These are phyloP conservation scores for Microcera coccophila DNA, from an alignment of 2,329 filamentous ascomycete species.

Conservation along the genomic window DNA sequence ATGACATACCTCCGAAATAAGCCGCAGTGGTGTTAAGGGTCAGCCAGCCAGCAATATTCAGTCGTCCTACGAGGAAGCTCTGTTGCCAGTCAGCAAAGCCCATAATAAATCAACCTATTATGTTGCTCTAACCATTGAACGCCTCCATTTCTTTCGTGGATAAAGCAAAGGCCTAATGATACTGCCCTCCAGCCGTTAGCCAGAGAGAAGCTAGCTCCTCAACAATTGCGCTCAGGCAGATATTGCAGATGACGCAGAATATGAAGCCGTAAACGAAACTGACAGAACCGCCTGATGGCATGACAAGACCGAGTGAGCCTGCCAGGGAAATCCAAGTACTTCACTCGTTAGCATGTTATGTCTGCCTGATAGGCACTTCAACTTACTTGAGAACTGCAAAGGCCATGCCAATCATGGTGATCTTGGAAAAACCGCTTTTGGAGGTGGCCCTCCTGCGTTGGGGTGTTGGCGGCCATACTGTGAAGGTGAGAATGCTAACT, in stretches of 20 bases:
- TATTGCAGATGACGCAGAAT: slow-evolving; percentile 43
- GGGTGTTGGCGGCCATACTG: not conserved
- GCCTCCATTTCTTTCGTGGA: slow-evolving; percentile 38
- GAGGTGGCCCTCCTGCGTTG: slow-evolving; percentile 31
- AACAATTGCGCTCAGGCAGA: slow-evolving; percentile 39
- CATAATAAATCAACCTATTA: not conserved
- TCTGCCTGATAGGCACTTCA: accelerated
- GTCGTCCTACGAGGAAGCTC: slow-evolving; percentile 44
- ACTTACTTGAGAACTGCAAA: slow-evolving; percentile 41
- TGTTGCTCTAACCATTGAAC: slow-evolving; percentile 28
- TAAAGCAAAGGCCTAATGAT: slow-evolving; percentile 42
- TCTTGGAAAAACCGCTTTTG: slow-evolving; percentile 36
- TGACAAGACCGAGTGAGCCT: slow-evolving; percentile 39
- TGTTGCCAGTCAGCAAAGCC: too few species aligned
- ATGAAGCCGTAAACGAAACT: slow-evolving; percentile 44
- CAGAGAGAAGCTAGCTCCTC: slow-evolving; percentile 43
- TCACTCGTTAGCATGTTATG: slow-evolving; percentile 2
- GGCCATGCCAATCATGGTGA: slow-evolving; percentile 42
- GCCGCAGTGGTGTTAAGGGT: slow-evolving; percentile 41
- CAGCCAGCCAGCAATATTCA: slow-evolving; percentile 45
- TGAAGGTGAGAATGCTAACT: too few species aligned
- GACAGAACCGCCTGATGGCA: slow-evolving; percentile 40
- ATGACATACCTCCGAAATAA: slow-evolving; percentile 37
- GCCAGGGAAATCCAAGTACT: slow-evolving; percentile 35
- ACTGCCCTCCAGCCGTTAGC: slow-evolving; percentile 46